Evolutionary conservation across 352 stramenopile genomes (phyloP).

Genomic region (Globisporangium recalcitrans): DNA sequence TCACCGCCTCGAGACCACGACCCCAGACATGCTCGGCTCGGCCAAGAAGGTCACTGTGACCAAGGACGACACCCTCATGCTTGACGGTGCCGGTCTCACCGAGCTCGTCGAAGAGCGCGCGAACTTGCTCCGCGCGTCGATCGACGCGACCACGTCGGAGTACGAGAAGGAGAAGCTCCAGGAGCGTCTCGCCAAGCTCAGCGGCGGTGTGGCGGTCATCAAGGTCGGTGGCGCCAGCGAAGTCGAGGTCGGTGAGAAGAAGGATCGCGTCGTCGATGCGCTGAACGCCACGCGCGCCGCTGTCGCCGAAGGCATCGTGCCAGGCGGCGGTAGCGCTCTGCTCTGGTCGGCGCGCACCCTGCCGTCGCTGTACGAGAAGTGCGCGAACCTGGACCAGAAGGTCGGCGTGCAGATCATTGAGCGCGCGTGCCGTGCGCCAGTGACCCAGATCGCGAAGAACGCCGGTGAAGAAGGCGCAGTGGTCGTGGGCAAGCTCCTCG

Average conservation of each 20-base stretch:
- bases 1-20: slow-evolving; percentile 97
- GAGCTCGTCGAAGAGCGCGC: slow-evolving; percentile 95
- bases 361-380: slow-evolving; percentile 80
- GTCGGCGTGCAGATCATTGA: slow-evolving; percentile 98
- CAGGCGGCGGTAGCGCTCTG: slow-evolving; percentile 96
- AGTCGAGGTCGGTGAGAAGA: slow-evolving; percentile 99
- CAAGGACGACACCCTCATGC: slow-evolving; percentile 99
- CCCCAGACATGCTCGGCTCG: slow-evolving; percentile 91
- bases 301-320: slow-evolving; percentile 98
- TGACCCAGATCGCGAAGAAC: slow-evolving; percentile 98
- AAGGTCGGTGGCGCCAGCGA: slow-evolving; percentile 98
- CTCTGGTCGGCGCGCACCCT: slow-evolving; percentile 95
- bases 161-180: slow-evolving; percentile 99
- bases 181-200: slow-evolving; percentile 99
- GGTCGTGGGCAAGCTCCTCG: slow-evolving; percentile 98
- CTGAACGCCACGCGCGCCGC: slow-evolving; percentile 98
- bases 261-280: slow-evolving; percentile 99
- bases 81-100: slow-evolving; percentile 93
- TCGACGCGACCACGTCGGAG: slow-evolving; percentile 95
- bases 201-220: slow-evolving; percentile 98
- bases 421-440: slow-evolving; percentile 90
- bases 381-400: slow-evolving; percentile 96
- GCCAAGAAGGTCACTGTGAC: slow-evolving; percentile 95
- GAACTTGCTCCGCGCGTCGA: slow-evolving; percentile 93
- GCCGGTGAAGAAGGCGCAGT: slow-evolving; percentile 97